These are phyloP conservation scores for Monosporascus cannonballus DNA, from an alignment of 2,329 filamentous ascomycete genomes.

Conservation along the genomic window DNA sequence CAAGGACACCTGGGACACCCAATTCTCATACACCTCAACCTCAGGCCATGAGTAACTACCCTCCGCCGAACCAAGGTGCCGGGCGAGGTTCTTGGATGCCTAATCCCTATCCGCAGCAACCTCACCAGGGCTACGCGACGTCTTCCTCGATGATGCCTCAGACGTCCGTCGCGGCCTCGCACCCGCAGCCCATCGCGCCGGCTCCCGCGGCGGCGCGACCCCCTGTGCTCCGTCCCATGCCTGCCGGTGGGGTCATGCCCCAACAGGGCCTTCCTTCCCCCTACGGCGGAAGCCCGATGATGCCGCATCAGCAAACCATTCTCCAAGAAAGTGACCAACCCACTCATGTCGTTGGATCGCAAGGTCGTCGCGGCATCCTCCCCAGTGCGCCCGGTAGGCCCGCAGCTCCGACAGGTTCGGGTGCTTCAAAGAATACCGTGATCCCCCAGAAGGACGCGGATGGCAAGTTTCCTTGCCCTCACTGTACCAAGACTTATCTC, in stretches of 20 bases:
- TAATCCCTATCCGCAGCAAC: conserved; percentile 43
- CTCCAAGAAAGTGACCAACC: conserved; percentile 57
- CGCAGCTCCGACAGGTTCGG: conserved; percentile 66
- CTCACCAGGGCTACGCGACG: conserved; percentile 48
- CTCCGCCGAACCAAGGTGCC: conserved; percentile 40
- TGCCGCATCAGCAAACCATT: conserved; percentile 49
- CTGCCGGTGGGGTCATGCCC: conserved; percentile 57
- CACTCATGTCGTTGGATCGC: conserved; percentile 90
- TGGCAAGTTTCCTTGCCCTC: conserved; percentile 95
- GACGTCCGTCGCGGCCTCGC: conserved; percentile 58
- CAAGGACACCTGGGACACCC: conserved; percentile 56
- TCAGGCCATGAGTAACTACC: conserved; percentile 34
- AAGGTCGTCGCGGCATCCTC: conserved; percentile 84
- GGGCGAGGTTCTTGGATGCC: conserved; percentile 48
- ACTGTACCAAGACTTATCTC: conserved; percentile 97
- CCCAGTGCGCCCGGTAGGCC: conserved; percentile 85
- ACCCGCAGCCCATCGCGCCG: conserved; percentile 71
- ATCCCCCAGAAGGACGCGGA: conserved; percentile 94
- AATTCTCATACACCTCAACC: conserved; percentile 37
- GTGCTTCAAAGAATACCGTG: conserved; percentile 67
- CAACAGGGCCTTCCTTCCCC: conserved; percentile 52
- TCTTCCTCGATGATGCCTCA: conserved; percentile 60
- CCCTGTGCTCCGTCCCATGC: conserved; percentile 63
- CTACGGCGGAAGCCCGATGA: conserved; percentile 51
- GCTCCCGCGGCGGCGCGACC: conserved; percentile 57